Evolutionary conservation across 352 stramenopile species (phyloP), one percentile per base, ranked within the genome.

Genomic region (Globisporangium uncinulatum): DNA sequence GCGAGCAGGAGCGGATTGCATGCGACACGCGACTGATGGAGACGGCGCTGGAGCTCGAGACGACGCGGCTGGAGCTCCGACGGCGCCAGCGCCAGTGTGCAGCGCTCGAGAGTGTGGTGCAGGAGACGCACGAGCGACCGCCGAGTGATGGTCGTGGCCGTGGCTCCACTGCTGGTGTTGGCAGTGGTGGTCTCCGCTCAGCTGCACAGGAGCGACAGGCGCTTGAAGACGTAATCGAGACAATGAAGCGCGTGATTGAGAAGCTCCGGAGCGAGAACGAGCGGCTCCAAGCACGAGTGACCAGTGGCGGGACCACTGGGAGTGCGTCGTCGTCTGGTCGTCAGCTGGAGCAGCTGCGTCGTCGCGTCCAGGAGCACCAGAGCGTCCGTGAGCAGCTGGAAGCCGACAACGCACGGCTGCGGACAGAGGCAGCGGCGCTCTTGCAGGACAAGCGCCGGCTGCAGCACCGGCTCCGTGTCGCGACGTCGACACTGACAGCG

Each of bases 211-310:
- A 92, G 47, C 67, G 75, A 5, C 55, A 71, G 15, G 78, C 87
- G 59, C 70, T 94, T 1, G 79, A 94, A 54, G 69, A 85, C 47
- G 77, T 94, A 54, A 82, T 91, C 36, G 74, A 76, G 29, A 89
- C 85, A 45, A 91, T 92, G 80, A 94, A 91, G 57, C 78, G 76
- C 42, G 79, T 89, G 34, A 92, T 91, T 32, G 79, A 91, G 37
- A 89, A 87, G 57, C 67, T 92, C 2, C 84, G 81, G 7, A 49
- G 56, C 3, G 84, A 94, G 51, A 94, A 92, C 37, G 80, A 87
- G 15, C 74, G 74, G 21, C 66, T 92, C 0, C 69, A 73, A 20
- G 77, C 74, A 51, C 70, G 71, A 2, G 34, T 2, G n/a, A n/a
- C n/a, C 51, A 9, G 50, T 21, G 51, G 24, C 24, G 24, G 24